Conservation (phyloP, 352 stramenopile genomes). For the Phytophthora tubulina region DNA sequence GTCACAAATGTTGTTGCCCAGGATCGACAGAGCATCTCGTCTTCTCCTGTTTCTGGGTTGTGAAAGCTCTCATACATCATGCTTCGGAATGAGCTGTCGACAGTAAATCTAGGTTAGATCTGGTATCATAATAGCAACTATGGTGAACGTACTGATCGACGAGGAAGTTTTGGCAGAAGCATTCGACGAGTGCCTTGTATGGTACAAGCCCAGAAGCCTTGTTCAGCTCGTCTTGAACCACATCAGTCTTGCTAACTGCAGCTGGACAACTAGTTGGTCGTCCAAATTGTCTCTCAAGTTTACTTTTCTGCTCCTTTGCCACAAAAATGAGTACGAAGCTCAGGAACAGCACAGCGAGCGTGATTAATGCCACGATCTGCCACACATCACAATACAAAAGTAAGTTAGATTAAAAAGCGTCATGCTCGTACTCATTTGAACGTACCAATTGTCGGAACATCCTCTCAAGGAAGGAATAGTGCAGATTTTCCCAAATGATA, state of each 20-base stretch:
- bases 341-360: slow-evolving; percentile 69
- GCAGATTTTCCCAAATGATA: slow-evolving; percentile 88
- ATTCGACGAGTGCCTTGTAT: slow-evolving; percentile 85
- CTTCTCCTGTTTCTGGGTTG: slow-evolving; percentile 45
- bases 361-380: slow-evolving; percentile 74
- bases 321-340: slow-evolving; percentile 84
- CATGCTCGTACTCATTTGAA: background rate
- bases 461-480: slow-evolving; percentile 68
- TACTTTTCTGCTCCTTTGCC: slow-evolving; percentile 79
- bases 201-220: slow-evolving; percentile 59
- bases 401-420: slow-evolving; percentile 1
- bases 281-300: slow-evolving; percentile 76
- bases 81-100: slow-evolving; percentile 56
- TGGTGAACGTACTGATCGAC: slow-evolving; percentile 44
- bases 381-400: background rate
- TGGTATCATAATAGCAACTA: background rate
- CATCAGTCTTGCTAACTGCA: slow-evolving; percentile 64
- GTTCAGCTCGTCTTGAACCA: slow-evolving; percentile 75
- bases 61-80: slow-evolving; percentile 74
- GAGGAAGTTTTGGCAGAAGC: slow-evolving; percentile 78
- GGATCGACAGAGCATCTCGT: slow-evolving; percentile 59
- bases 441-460: slow-evolving; percentile 71
- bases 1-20: slow-evolving; percentile 79
- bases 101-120: slow-evolving; percentile 2
- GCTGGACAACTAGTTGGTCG: slow-evolving; percentile 69